These are phyloP conservation scores for Flaveria ramosissima DNA, from an alignment of 129 eudicot species.

Conservation along the genomic window DNA sequence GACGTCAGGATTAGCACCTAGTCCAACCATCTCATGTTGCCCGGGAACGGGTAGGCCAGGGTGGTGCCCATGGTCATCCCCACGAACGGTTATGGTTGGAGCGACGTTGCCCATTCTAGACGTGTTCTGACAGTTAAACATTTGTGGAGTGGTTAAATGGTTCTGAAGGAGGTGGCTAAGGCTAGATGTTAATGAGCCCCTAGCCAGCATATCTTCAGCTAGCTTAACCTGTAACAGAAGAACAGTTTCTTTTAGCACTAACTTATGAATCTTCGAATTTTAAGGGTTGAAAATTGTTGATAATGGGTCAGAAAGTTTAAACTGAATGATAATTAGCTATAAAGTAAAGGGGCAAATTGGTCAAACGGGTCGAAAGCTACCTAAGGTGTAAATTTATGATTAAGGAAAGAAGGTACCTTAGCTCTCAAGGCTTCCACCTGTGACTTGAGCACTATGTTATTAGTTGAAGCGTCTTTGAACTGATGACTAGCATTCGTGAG, in stretches of 20 bases:
- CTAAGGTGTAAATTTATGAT: neutral
- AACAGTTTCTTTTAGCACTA: slow-evolving; percentile 19
- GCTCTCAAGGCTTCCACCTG: slow-evolving; percentile 98
- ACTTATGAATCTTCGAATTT: neutral
- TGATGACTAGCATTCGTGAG: slow-evolving; percentile 77
- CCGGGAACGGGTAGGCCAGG: slow-evolving; percentile 42
- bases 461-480: slow-evolving; percentile 75
- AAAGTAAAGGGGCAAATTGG: neutral
- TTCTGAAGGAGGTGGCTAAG: slow-evolving; percentile 79
- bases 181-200: slow-evolving; percentile 81
- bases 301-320: neutral
- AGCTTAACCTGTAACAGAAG: slow-evolving; percentile 68
- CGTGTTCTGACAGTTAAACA: slow-evolving; percentile 44
- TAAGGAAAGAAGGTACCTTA: slow-evolving; percentile 50
- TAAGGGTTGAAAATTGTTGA: neutral
- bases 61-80: slow-evolving; percentile 45
- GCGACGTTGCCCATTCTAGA: slow-evolving; percentile 53
- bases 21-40: slow-evolving; percentile 47
- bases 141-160: slow-evolving; percentile 54
- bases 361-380: neutral
- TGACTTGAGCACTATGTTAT: slow-evolving; percentile 86
- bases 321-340: neutral
- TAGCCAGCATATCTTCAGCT: slow-evolving; percentile 85
- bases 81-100: slow-evolving; percentile 54
- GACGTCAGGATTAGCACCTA: slow-evolving; percentile 30